phyloP scores from a whole-genome alignment of 768 basidiomycete species.

The Melanogaster broomeanus region DNA sequence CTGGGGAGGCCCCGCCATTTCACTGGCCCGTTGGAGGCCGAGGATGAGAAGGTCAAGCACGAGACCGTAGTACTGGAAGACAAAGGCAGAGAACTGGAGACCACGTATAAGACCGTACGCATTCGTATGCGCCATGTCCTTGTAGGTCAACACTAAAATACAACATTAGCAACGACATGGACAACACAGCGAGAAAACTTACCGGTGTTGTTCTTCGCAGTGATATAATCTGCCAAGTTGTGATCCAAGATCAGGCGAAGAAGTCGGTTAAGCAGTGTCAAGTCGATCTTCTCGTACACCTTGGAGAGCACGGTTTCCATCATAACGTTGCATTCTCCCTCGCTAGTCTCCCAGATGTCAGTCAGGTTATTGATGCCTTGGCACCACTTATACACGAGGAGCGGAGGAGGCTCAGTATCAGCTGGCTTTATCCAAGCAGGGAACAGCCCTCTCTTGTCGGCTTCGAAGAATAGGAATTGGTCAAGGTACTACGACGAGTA shows the following conservation, averaged over 20 bases:
- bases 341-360: conserved; percentile 97
- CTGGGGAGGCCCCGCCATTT: conserved; percentile 98
- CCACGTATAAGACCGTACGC: conserved; percentile 97
- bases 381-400: conserved; percentile 99
- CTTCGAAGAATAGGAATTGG: conserved; percentile 98
- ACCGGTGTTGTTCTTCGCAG: conserved; percentile 96
- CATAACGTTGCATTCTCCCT: conserved; percentile 97
- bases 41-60: conserved; percentile 95
- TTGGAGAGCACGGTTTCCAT: conserved; percentile 99
- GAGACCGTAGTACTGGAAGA: conserved; percentile 98
- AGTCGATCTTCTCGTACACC: conserved; percentile 98
- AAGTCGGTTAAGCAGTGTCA: conserved; percentile 93
- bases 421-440: conserved; percentile 99
- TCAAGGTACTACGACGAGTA: conserved; percentile 80
- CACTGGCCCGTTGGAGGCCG: conserved; percentile 96
- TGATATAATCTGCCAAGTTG: conserved; percentile 98
- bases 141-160: conserved; percentile 77
- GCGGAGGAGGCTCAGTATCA: conserved; percentile 94
- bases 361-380: conserved; percentile 99
- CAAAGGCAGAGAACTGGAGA: conserved; percentile 97
- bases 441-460: conserved; percentile 97
- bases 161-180: conserved; percentile 1
- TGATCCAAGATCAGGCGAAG: conserved; percentile 96
- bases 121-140: conserved; percentile 98
- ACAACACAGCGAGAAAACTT: conserved; percentile 11